Evolutionary conservation across 495 filamentous ascomycete species (phyloP), one percentile per base, ranked within the genome.

Genomic region (Cairneyella variabilis): DNA sequence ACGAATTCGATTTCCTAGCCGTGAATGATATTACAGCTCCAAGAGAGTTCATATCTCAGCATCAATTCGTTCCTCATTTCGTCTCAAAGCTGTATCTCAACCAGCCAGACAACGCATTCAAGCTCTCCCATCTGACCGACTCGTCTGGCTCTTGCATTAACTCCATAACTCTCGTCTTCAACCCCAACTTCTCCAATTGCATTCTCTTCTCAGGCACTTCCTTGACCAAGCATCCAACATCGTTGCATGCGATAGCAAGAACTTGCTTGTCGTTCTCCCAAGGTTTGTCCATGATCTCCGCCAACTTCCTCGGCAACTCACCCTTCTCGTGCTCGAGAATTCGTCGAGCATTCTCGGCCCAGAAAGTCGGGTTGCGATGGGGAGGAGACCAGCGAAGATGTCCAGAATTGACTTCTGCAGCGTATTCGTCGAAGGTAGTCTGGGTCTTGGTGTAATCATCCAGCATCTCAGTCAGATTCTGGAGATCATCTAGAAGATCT

Each of bases 221-320:
- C 62, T 88, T 90, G 21, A 98, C 92, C 48, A 98, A 71, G 51
- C 75, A 85, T 12, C 90, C 91, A 17, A 97, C 78, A 67, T 98
- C 93, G 63, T 97, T 97, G 69, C 91, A 97, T 18, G 86, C 95
- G 66, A 97, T 93, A 0, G 95, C 93, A 55, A 98, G 76, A 18
- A 97, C 92, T 61, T 93, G 87, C 75, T 96, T 97, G 68, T 97
- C 95, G 52, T 83, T 86, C 12, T 91, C 88, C 91, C 91, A 97
- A 22, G 77, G 69, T 74, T 95, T 91, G 25, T 76, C 71, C 70
- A 98, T 76, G 36, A 96, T 96, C 64, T 95, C 89, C 3, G 87
- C 88, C 16, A 98, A 74, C 69, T 91, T 89, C 68, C 83, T 86
- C 38, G 87, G 82, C 28, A 96, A 71, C 36, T 85, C 88, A 20